phyloP scores from a whole-genome alignment of 352 stramenopile species.

The Globisporangium lucens region DNA sequence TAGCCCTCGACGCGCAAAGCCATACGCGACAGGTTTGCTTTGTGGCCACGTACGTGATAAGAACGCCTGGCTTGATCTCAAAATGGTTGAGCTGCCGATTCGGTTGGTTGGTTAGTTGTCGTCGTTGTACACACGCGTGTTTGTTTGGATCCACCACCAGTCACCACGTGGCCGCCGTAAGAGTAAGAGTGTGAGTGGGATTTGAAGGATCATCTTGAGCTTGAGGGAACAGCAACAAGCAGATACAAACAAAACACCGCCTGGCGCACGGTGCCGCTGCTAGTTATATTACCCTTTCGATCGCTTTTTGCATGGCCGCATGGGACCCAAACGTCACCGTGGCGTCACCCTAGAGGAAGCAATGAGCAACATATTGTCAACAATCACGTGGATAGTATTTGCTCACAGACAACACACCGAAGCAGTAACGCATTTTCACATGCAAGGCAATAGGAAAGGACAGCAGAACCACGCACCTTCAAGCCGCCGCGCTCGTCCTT shows the following conservation, averaged over 20 bases:
- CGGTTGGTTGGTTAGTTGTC: not conserved
- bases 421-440: not conserved
- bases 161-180: slow-evolving; percentile 14
- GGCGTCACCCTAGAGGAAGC: slow-evolving; percentile 49
- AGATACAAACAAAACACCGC: not conserved
- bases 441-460: not conserved
- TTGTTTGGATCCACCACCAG: not conserved
- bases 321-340: slow-evolving; percentile 77
- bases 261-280: not conserved
- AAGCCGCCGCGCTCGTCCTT: slow-evolving; percentile 72
- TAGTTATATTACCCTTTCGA: slow-evolving; percentile 55
- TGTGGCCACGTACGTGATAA: slow-evolving; percentile 57
- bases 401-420: not conserved
- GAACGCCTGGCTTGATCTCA: slow-evolving; percentile 82
- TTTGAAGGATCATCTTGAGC: slow-evolving; percentile 10
- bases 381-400: too few species aligned
- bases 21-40: not conserved
- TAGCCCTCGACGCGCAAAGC: not conserved
- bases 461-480: slow-evolving; percentile 34
- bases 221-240: not conserved
- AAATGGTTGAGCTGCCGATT: slow-evolving; percentile 60
- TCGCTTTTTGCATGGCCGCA: slow-evolving; percentile 58
- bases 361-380: not conserved
- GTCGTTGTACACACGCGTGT: not conserved
- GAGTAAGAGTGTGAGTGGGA: slow-evolving; percentile 23